Evolutionary conservation across 306 rosid genomes (phyloP).

Genomic region (Aeschynomene evenia): DNA sequence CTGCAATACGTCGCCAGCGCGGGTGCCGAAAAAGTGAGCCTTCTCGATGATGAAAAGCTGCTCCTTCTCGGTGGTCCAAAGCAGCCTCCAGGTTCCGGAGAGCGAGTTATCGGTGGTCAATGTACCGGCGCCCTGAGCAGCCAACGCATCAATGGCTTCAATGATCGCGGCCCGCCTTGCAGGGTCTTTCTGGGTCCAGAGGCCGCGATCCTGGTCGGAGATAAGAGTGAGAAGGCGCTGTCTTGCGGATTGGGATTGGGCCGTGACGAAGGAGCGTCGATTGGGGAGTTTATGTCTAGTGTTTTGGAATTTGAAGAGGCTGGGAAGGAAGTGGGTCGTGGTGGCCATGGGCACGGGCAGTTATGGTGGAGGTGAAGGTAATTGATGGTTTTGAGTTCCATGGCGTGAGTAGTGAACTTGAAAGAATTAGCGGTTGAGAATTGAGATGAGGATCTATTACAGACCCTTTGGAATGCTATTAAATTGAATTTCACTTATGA

Average conservation of each 20-base stretch:
- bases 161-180: constrained; percentile 49
- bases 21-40: constrained; percentile 71
- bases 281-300: constrained; percentile 7
- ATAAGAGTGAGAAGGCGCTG: constrained; percentile 62
- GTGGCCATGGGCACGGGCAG: constrained; percentile 47
- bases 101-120: constrained; percentile 66
- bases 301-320: constrained; percentile 26
- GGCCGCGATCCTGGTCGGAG: constrained; percentile 81
- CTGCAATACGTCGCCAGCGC: constrained; percentile 83
- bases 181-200: constrained; percentile 60
- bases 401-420: not conserved
- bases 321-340: constrained; percentile 34
- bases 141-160: constrained; percentile 59
- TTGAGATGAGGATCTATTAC: too few relatives aligned
- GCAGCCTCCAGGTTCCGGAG: constrained; percentile 82
- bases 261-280: constrained; percentile 45
- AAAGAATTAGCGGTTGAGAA: constrained; percentile 22
- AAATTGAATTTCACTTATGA: too few relatives aligned
- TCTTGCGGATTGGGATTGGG: constrained; percentile 60
- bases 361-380: not conserved
- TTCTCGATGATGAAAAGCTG: constrained; percentile 86
- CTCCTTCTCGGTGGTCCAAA: constrained; percentile 97
- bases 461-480: too few relatives aligned
- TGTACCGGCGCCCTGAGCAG: constrained; percentile 37
- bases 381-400: constrained; percentile 16